Base-by-base conservation (phyloP, 352 stramenopile genomes). In the Phytopythium cucurbitacearum region DNA sequence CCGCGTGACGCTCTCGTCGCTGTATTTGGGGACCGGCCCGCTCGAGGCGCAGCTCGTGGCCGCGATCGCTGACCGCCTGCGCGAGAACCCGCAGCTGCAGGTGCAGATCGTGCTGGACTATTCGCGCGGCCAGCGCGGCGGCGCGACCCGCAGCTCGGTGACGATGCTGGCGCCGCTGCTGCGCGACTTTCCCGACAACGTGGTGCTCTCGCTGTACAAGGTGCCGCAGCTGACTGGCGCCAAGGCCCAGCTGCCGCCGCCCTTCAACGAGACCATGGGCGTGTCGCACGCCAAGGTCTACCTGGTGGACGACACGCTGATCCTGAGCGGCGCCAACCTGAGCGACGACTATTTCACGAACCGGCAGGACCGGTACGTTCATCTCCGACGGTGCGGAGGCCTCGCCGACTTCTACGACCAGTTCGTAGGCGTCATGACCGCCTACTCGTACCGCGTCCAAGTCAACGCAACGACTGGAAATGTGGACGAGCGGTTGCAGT, bases 201-300 rank as follows among this genome's bases (percentile, higher is more conserved):
- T 89, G 5, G 28, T 72, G 57, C 60, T 91, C 10, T 79, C 69
- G 53, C 50, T 91, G 32, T 91, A 89, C 67, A 83, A 81, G 21
- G 77, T 91, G 3, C 80, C 80, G 28, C 80, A 91, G 56, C 76
- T 91, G 1, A 74, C 77, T 11, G 73, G 76, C 1, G 53, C 85
- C 15, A 78, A 76, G 33, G 74, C 76, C 3, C 77, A 67, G 41
- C 59, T 91, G 5, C 80, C 80, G 5, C 76, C 83, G 34, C 83
- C 80, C 4, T 91, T 87, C 48, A 91, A 94, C 46, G 84, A 94
- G 62, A 87, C 80, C n/a, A 68, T 92, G 8, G 82, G 83, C 16
- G 81, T 93, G 9, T 88, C 65, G 5, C 85, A 95, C 51, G 77
- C 82, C 35, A 95, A 95, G 67, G 80, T 89, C 13, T 95, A 95